These are phyloP conservation scores for Clohesyomyces aquaticus DNA, from an alignment of 495 filamentous ascomycete species.

Conservation along the genomic window DNA sequence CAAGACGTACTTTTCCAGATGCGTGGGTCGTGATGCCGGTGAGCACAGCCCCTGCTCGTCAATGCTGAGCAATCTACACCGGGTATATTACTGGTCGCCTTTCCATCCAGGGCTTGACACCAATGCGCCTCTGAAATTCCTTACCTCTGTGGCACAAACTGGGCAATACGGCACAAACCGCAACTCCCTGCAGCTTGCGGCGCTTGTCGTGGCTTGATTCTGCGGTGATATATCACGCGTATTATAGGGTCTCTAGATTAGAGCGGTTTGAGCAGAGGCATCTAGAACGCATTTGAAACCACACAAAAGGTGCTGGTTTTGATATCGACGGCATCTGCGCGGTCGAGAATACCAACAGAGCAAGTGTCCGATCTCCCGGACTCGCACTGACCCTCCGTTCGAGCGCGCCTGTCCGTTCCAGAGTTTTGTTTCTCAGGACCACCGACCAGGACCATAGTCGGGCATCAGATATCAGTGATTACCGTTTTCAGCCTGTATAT, in stretches of 20 bases:
- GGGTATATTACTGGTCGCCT: neutral
- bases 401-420: neutral
- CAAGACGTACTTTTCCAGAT: conserved; percentile 2
- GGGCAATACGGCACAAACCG: neutral
- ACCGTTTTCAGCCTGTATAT: neutral
- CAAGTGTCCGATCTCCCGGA: neutral
- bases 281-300: too few relatives aligned
- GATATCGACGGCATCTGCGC: too few relatives aligned
- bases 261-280: neutral
- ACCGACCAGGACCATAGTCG: neutral
- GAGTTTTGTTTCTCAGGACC: too few relatives aligned
- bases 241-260: conserved; percentile 25
- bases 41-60: conserved; percentile 10
- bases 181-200: conserved; percentile 1
- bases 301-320: too few relatives aligned
- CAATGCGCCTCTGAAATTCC: neutral
- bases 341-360: too few relatives aligned
- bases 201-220: neutral
- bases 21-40: conserved; percentile 12
- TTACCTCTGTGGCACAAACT: conserved; percentile 7
- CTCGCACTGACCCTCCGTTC: neutral
- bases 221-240: conserved; percentile 15
- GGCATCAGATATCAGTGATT: neutral
- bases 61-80: neutral
- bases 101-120: neutral